phyloP scores from a whole-genome alignment of 805 yeast species.

The Clavispora carvajalis region DNA sequence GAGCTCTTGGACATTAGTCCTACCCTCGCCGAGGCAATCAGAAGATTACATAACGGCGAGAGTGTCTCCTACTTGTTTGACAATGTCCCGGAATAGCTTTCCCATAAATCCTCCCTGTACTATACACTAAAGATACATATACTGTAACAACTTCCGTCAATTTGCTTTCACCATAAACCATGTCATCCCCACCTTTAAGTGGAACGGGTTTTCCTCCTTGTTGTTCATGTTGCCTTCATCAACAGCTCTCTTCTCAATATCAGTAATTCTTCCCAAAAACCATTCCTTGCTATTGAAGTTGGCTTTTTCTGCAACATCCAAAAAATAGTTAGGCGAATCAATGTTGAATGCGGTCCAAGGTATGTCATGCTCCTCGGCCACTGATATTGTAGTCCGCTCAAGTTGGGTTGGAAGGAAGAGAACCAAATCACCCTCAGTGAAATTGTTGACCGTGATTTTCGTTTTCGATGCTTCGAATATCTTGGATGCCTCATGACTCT shows the following conservation, averaged over 20 bases:
- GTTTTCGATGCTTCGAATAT: slow-evolving; percentile 17
- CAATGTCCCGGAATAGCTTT: slow-evolving; percentile 39
- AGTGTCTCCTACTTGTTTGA: slow-evolving; percentile 82
- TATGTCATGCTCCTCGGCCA: slow-evolving; percentile 21
- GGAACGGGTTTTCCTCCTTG: slow-evolving; percentile 54
- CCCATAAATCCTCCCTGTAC: background rate
- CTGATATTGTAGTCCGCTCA: slow-evolving; percentile 17
- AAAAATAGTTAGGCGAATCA: slow-evolving; percentile 79
- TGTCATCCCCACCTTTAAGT: slow-evolving; percentile 51
- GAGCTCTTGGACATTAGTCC: slow-evolving; percentile 82
- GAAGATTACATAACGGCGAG: slow-evolving; percentile 95
- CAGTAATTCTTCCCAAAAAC: slow-evolving; percentile 67
- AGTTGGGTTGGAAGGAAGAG: slow-evolving; percentile 76
- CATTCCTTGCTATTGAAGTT: slow-evolving; percentile 52
- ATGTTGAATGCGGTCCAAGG: slow-evolving; percentile 96
- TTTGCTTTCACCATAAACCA: slow-evolving; percentile 45
- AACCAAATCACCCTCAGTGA: slow-evolving; percentile 71
- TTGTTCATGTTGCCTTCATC: slow-evolving; percentile 36
- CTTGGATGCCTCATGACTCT: slow-evolving; percentile 42
- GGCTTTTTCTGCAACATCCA: slow-evolving; percentile 40
- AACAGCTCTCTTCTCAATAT: slow-evolving; percentile 52
- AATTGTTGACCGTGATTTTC: slow-evolving; percentile 63
- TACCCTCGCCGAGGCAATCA: slow-evolving; percentile 85
- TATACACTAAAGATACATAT: background rate
- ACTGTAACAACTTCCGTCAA: too few species aligned